Base-by-base conservation (phyloP, 140 eudicot species). In the Oenanthe javanica region DNA sequence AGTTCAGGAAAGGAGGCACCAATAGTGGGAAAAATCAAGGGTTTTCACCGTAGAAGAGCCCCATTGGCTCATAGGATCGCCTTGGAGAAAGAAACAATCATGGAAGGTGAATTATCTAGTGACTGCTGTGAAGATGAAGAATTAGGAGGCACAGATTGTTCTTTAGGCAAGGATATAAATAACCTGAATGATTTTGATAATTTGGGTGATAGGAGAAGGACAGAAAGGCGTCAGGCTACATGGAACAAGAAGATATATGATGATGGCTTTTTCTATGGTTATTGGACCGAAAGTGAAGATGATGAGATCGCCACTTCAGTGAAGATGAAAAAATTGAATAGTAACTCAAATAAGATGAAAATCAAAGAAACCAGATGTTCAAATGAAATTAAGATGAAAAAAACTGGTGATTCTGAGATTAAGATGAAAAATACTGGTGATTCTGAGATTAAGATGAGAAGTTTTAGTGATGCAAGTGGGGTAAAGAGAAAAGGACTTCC, bases 221-320 rank as follows among this genome's bases (percentile, higher is more conserved):
- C 85, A 45, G 83, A 76, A 86, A 77, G 84, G 61, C 77, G 83
- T 46, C 74, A 69, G 69, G 75, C 63, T 59, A 46, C 82, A 19
- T 59, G 79, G 36, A 79, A 70, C 47, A 88, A 83, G 71, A 81
- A 57, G 21, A 46, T 54, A 3, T 38, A 31, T 31, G 31, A 31
- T 31, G 31, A 31, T 1, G 31, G 31, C 31, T 31, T 31, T 31
- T 31, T 31, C 31, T 31, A 31, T 31, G 31, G 31, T 31, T 31
- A 31, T 31, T 31, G 31, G 31, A 31, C 31, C 31, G 31, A 31
- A 31, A 31, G 31, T 31, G 31, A 31, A 31, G 31, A 31, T 31
- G 31, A 31, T 31, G 31, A 31, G 31, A 31, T 31, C 31, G 31
- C 31, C 31, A 31, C 31, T 31, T 31, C 31, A 31, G 31, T 31